Percentiles rank a stretch among this genome's conserved stretches.
Conservation (phyloP, 805 yeast species). For the Starmerella sirachaensis region DNA sequence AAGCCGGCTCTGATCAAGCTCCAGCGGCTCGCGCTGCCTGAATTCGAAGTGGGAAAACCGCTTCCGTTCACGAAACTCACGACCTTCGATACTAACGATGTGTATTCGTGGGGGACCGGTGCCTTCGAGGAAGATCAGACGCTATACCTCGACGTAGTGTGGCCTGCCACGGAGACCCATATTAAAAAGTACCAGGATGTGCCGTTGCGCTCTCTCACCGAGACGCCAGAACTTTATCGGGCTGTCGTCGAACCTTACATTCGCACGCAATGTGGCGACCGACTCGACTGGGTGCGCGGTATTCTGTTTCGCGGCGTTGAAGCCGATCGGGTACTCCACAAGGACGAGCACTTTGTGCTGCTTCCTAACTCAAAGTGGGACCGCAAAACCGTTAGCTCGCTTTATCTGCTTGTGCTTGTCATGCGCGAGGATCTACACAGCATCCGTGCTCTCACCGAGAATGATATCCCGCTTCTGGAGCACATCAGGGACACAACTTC, state of each 20-base stretch:
- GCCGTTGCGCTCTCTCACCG: constrained; percentile 48
- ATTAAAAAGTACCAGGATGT: constrained; percentile 62
- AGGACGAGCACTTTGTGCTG: constrained; percentile 58
- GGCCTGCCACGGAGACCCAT: constrained; percentile 83
- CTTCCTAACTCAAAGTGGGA: constrained; percentile 97
- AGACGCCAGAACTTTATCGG: constrained; percentile 68
- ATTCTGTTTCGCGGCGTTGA: constrained; percentile 75
- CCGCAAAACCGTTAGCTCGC: constrained; percentile 48
- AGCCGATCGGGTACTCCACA: constrained; percentile 62
- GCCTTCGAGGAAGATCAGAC: constrained; percentile 43
- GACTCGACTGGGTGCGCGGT: constrained; percentile 82
- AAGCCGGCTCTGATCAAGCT: constrained; percentile 56
- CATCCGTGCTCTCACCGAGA: constrained; percentile 55
- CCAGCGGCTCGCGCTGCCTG: constrained; percentile 20
- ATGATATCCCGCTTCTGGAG: constrained; percentile 49
- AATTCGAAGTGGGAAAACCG: constrained; percentile 2
- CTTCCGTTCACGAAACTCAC: constrained; percentile 23
- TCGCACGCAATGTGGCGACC: constrained; percentile 57
- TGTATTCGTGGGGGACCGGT: constrained; percentile 70
- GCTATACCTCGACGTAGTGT: constrained; percentile 57
- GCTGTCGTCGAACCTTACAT: constrained; percentile 62
- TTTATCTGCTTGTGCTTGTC: constrained; percentile 70
- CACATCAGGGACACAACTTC: constrained; percentile 37
- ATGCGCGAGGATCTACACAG: constrained; percentile 47
- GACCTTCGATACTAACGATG: constrained; percentile 58